phyloP scores from a whole-genome alignment of 352 stramenopile genomes.

The Globisporangium lucens region DNA sequence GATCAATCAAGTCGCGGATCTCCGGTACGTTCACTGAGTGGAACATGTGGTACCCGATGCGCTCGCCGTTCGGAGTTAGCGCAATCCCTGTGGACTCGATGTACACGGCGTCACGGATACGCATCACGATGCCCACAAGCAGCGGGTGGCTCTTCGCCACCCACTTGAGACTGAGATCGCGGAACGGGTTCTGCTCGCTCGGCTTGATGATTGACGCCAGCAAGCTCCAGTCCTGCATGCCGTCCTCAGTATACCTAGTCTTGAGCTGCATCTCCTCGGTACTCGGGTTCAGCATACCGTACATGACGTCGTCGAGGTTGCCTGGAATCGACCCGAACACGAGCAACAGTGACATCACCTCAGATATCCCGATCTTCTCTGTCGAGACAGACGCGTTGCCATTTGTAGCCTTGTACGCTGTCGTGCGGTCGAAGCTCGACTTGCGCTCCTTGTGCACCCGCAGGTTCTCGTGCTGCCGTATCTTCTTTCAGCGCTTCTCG shows the following conservation, averaged over 20 bases:
- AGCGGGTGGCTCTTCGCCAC: background rate
- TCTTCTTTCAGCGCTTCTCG: slow-evolving; percentile 36
- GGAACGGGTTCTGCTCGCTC: background rate
- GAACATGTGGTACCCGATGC: slow-evolving; percentile 45
- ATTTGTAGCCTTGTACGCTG: too few species aligned
- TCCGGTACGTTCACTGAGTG: slow-evolving; percentile 40
- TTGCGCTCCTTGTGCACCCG: slow-evolving; percentile 5
- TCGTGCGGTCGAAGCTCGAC: too few species aligned
- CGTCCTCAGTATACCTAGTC: too few species aligned
- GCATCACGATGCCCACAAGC: background rate
- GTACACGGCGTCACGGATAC: slow-evolving; percentile 27
- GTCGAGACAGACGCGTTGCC: too few species aligned
- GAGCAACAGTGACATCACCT: slow-evolving; percentile 12
- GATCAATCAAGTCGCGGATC: slow-evolving; percentile 15
- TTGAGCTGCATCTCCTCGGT: slow-evolving; percentile 48
- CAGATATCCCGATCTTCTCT: background rate
- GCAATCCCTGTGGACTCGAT: too few species aligned
- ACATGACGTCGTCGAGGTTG: background rate
- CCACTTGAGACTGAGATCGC: background rate
- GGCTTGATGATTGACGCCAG: background rate
- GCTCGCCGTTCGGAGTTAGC: slow-evolving; percentile 32
- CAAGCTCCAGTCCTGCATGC: slow-evolving; percentile 35
- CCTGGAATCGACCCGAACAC: slow-evolving; percentile 27
- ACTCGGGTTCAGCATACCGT: background rate
- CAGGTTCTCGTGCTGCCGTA: slow-evolving; percentile 31